A percentile compares a stretch with the other conserved stretches of the same genome.
Evolutionary conservation across 768 basidiomycete genomes (phyloP).

Genomic region (Asterophora parasitica): DNA sequence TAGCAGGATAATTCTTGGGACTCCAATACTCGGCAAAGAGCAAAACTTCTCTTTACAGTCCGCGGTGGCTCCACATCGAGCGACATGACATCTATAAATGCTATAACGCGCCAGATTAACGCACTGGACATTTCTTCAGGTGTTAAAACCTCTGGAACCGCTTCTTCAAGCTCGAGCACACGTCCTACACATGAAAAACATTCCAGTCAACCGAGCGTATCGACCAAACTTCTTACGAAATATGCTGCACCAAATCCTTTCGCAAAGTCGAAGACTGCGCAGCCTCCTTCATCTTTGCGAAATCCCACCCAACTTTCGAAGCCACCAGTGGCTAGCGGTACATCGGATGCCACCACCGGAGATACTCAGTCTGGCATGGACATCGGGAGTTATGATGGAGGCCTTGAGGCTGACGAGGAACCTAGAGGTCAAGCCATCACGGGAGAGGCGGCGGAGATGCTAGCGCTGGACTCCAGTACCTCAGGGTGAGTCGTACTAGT

Average conservation of each 20-base stretch:
- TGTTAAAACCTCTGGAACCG: constrained; percentile 31
- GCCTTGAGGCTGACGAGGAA: constrained; percentile 82
- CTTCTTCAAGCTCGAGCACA: constrained; percentile 22
- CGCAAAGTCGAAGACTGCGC: constrained; percentile 28
- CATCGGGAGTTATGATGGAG: constrained; percentile 91
- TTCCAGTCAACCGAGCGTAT: constrained; percentile 52
- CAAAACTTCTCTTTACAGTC: no score
- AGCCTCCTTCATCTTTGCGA: constrained; percentile 38
- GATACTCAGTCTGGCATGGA: constrained; percentile 41
- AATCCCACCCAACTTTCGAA: constrained; percentile 23
- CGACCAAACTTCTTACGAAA: constrained; percentile 72
- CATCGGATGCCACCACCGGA: constrained; percentile 16
- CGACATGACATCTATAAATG: constrained; percentile 36
- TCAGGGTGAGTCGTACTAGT: constrained; percentile 38
- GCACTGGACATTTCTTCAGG: constrained; percentile 57
- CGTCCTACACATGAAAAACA: constrained; percentile 45
- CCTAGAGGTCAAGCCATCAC: constrained; percentile 64
- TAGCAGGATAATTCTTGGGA: no score
- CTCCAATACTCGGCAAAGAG: no score
- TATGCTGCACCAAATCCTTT: constrained; percentile 64
- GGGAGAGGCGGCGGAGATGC: constrained; percentile 72
- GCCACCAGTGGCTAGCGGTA: constrained; percentile 18
- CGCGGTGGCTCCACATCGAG: neutral
- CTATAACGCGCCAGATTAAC: constrained; percentile 63
- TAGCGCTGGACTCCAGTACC: constrained; percentile 82